Evolutionary conservation across 805 yeast species (phyloP).

Genomic region (Spathaspora boniae): DNA sequence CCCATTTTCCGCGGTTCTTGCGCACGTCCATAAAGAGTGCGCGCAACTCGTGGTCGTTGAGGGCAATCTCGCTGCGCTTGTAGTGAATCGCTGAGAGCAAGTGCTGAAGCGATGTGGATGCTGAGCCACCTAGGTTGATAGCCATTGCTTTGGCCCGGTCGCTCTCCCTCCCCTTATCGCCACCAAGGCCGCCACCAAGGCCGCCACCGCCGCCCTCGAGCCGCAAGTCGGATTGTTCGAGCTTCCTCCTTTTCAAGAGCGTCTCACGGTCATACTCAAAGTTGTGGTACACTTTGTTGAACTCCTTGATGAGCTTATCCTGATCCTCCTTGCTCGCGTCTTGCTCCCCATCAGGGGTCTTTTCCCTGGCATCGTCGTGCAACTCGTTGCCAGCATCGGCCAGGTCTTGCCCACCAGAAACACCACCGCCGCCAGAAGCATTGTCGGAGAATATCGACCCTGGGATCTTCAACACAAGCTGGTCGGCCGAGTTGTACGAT

Average conservation of each 20-base stretch:
- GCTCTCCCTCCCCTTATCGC: slow-evolving; percentile 13
- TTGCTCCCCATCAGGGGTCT: slow-evolving; percentile 2
- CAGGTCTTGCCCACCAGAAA: too few relatives aligned
- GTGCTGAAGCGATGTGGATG: slow-evolving; percentile 59
- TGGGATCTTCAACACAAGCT: slow-evolving; percentile 33
- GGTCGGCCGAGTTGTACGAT: slow-evolving; percentile 25
- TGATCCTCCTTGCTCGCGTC: slow-evolving; percentile 33
- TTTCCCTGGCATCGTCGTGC: slow-evolving; percentile 1
- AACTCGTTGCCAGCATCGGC: too few relatives aligned
- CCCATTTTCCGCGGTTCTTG: slow-evolving; percentile 96
- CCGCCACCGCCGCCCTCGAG: slow-evolving; percentile 37
- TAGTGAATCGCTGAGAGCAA: slow-evolving; percentile 74
- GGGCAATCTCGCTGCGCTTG: slow-evolving; percentile 66
- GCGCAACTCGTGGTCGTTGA: slow-evolving; percentile 81
- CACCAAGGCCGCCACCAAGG: slow-evolving; percentile 14
- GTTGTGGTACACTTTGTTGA: slow-evolving; percentile 69
- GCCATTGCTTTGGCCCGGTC: slow-evolving; percentile 17
- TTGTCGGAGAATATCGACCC: slow-evolving; percentile 18
- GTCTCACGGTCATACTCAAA: slow-evolving; percentile 78
- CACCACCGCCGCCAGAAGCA: too few relatives aligned
- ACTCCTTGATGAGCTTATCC: slow-evolving; percentile 51
- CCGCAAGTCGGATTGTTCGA: slow-evolving; percentile 78
- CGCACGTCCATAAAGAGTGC: slow-evolving; percentile 88
- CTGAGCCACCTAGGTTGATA: slow-evolving; percentile 34
- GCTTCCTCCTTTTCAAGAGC: slow-evolving; percentile 65